phyloP scores from a whole-genome alignment of 345 rosid species.

The Populus deltoides region DNA sequence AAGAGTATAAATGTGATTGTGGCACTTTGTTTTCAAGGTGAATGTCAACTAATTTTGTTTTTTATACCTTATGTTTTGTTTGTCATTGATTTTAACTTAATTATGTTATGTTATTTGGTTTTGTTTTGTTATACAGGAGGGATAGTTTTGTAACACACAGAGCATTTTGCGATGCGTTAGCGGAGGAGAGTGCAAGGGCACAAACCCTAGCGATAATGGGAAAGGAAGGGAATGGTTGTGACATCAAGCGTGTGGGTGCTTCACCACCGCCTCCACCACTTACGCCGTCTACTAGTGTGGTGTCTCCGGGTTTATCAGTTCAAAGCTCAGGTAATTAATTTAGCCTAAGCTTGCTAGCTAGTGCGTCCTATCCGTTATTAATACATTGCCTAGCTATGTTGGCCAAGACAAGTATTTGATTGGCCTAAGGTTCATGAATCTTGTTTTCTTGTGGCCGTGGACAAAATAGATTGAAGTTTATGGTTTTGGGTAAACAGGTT shows the following conservation, averaged over 20 bases:
- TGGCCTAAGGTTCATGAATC: background rate
- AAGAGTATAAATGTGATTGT: constrained; percentile 74
- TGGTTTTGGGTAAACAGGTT: background rate
- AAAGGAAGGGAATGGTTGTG: constrained; percentile 10
- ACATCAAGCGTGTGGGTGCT: constrained; percentile 13
- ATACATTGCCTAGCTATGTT: background rate
- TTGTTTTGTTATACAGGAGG: constrained; percentile 38
- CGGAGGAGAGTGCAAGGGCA: constrained; percentile 58
- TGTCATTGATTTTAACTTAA: background rate
- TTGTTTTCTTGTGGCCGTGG: background rate
- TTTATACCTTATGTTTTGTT: too few species aligned
- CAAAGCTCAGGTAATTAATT: constrained; percentile 60
- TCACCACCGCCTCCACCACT: constrained; percentile 64
- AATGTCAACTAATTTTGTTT: background rate
- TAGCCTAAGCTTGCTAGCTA: background rate
- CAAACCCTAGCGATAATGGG: constrained; percentile 16
- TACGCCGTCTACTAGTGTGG: constrained; percentile 56
- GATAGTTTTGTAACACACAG: constrained; percentile 74
- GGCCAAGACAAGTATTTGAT: constrained; percentile 9
- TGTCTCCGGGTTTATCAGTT: constrained; percentile 61
- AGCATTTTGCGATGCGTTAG: constrained; percentile 79
- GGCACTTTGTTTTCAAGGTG: constrained; percentile 76
- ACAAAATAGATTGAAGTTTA: background rate
- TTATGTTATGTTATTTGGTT: background rate
- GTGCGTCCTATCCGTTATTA: background rate